These are phyloP conservation scores for Chlamydomonas urium DNA, from an alignment of 139 green algal genomes.

Conservation along the genomic window DNA sequence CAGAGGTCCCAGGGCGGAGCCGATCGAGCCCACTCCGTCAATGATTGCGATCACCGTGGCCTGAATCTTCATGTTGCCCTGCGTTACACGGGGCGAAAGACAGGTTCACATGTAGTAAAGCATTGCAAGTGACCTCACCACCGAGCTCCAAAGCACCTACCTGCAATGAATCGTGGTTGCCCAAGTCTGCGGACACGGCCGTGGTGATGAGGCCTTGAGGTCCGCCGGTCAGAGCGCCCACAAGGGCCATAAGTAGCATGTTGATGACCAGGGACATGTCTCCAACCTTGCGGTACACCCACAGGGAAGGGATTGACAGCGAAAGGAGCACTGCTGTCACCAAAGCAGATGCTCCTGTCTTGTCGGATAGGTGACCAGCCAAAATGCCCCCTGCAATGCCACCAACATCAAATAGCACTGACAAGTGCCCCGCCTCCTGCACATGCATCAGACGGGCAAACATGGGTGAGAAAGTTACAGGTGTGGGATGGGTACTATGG, in stretches of 20 bases:
- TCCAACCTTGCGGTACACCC: constrained; percentile 63
- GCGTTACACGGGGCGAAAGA: too few relatives aligned
- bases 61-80: constrained; percentile 82
- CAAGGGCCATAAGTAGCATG: constrained; percentile 77
- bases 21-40: constrained; percentile 91
- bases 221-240: constrained; percentile 91
- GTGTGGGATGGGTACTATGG: too few relatives aligned
- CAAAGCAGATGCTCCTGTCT: constrained; percentile 53
- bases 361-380: constrained; percentile 85
- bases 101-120: too few relatives aligned
- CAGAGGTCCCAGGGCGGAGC: constrained; percentile 85
- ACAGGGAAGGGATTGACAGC: constrained; percentile 72
- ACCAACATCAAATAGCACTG: constrained; percentile 90
- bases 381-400: constrained; percentile 79
- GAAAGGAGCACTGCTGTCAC: constrained; percentile 75
- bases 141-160: too few relatives aligned
- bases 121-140: too few relatives aligned
- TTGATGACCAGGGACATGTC: constrained; percentile 60
- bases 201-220: constrained; percentile 97
- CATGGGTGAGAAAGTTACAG: too few relatives aligned
- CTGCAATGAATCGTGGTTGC: constrained; percentile 78
- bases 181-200: constrained; percentile 88
- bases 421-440: constrained; percentile 78
- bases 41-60: constrained; percentile 97
- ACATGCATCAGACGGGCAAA: too few relatives aligned